Conservation (phyloP, 2,329 filamentous ascomycete species). For the Rutstroemia sp. region DNA sequence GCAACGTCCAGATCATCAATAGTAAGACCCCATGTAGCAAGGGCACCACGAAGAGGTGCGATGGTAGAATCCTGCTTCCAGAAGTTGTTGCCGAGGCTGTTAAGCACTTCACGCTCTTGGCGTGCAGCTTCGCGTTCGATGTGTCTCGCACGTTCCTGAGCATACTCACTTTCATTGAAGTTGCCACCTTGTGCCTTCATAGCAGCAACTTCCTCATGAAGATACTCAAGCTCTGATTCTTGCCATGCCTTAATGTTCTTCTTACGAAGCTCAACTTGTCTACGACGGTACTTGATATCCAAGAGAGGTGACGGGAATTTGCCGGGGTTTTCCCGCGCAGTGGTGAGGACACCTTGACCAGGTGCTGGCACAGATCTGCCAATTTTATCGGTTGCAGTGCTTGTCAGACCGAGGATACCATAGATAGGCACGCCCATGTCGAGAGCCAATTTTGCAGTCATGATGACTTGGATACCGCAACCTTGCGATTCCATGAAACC, state of each 20-base stretch:
- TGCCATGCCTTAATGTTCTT: constrained; percentile 95
- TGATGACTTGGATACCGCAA: constrained; percentile 96
- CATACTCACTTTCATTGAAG: constrained; percentile 78
- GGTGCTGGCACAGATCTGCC: constrained; percentile 94
- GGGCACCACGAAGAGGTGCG: constrained; percentile 87
- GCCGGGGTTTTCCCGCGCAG: constrained; percentile 80
- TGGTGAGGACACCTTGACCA: constrained; percentile 93
- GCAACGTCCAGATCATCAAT: constrained; percentile 93
- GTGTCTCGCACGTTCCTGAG: constrained; percentile 75
- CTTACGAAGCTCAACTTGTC: constrained; percentile 90
- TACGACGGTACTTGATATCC: constrained; percentile 94
- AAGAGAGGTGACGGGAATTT: constrained; percentile 93
- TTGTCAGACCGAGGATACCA: constrained; percentile 85
- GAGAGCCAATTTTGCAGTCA: constrained; percentile 90
- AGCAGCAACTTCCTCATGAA: constrained; percentile 85
- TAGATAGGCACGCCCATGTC: constrained; percentile 99
- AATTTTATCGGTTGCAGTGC: constrained; percentile 98
- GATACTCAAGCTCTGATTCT: constrained; percentile 85
- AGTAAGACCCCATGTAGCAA: constrained; percentile 96
- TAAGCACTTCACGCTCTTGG: constrained; percentile 88
- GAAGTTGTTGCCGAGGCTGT: constrained; percentile 95
- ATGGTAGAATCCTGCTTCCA: constrained; percentile 95
- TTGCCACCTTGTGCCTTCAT: constrained; percentile 74
- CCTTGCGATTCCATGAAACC: constrained; percentile 99
- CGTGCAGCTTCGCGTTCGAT: constrained; percentile 82